Conservation (phyloP, 495 filamentous ascomycete genomes). For the Hyaloscypha finlandica region DNA sequence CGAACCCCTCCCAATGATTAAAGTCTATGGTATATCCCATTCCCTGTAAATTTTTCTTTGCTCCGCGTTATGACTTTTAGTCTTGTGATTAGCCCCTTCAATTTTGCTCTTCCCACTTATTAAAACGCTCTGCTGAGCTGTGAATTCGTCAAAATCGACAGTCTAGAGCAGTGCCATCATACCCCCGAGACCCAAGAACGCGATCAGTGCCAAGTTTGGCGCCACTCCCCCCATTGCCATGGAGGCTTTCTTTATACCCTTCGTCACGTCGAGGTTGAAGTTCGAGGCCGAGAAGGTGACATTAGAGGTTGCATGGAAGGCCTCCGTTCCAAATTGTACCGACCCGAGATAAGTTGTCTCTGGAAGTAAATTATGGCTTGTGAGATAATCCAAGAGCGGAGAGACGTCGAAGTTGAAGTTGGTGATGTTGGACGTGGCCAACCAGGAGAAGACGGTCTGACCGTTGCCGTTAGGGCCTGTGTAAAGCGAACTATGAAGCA, state of each 20-base stretch:
- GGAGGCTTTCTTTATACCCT: neutral
- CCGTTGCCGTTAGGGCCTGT: slow-evolving; percentile 22
- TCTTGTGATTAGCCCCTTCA: neutral
- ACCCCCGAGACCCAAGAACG: neutral
- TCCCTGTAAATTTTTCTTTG: too few species aligned
- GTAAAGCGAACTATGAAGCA: slow-evolving; percentile 18
- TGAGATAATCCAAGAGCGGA: neutral
- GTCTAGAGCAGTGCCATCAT: neutral
- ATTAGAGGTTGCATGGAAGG: slow-evolving; percentile 24
- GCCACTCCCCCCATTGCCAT: neutral
- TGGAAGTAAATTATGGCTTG: slow-evolving; percentile 11
- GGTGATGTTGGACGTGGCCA: slow-evolving; percentile 19
- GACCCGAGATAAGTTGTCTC: slow-evolving; percentile 16
- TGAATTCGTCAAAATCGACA: too few species aligned
- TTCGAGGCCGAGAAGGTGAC: slow-evolving; percentile 27
- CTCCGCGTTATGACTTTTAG: too few species aligned
- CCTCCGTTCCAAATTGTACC: slow-evolving; percentile 28
- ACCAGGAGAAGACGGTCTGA: slow-evolving; percentile 26
- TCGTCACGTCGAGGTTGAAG: slow-evolving; percentile 1
- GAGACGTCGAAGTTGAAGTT: slow-evolving; percentile 17
- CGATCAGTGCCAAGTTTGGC: neutral
- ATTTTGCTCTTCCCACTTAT: neutral
- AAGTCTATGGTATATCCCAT: too few species aligned
- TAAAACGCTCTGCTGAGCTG: too few species aligned
- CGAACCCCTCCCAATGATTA: too few species aligned